These are phyloP conservation scores for Fusarium chuoi DNA, from an alignment of 2,329 filamentous ascomycete genomes.

Conservation along the genomic window DNA sequence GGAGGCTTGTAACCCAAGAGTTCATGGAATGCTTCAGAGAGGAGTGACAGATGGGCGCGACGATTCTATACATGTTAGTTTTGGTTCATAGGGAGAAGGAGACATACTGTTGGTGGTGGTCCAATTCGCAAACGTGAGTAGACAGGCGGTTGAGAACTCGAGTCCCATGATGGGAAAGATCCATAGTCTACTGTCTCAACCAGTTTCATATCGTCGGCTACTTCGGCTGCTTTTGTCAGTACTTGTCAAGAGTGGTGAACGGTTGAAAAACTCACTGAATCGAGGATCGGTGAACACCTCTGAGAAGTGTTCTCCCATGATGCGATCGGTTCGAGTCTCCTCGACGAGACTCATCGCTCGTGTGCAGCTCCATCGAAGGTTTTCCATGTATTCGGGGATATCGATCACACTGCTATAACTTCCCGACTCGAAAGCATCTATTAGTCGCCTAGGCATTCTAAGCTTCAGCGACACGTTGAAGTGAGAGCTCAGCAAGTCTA, in stretches of 20 bases:
- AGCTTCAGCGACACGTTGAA: conserved; percentile 59
- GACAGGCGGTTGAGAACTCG: conserved; percentile 50
- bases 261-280: conserved; percentile 53
- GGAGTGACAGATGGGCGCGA: conserved; percentile 60
- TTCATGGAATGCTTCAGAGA: conserved; percentile 64
- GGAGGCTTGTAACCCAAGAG: conserved; percentile 60
- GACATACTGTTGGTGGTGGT: conserved; percentile 61
- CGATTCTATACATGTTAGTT: conserved; percentile 52
- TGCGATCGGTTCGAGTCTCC: conserved; percentile 58
- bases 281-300: conserved; percentile 57
- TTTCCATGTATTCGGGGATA: conserved; percentile 57
- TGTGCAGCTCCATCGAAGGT: conserved; percentile 61
- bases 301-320: conserved; percentile 54
- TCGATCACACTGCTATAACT: conserved; percentile 63
- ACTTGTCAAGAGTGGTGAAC: not conserved
- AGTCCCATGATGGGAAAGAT: conserved; percentile 61
- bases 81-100: not conserved
- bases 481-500: conserved; percentile 57
- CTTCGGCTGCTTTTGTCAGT: conserved; percentile 51
- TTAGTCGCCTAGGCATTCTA: conserved; percentile 54
- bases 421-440: conserved; percentile 60
- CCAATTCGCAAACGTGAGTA: conserved; percentile 61
- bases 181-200: conserved; percentile 62
- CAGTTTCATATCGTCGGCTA: conserved; percentile 53
- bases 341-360: conserved; percentile 64